These are phyloP conservation scores for Discostella stelligera DNA, from an alignment of 352 stramenopile species.

Conservation along the genomic window DNA sequence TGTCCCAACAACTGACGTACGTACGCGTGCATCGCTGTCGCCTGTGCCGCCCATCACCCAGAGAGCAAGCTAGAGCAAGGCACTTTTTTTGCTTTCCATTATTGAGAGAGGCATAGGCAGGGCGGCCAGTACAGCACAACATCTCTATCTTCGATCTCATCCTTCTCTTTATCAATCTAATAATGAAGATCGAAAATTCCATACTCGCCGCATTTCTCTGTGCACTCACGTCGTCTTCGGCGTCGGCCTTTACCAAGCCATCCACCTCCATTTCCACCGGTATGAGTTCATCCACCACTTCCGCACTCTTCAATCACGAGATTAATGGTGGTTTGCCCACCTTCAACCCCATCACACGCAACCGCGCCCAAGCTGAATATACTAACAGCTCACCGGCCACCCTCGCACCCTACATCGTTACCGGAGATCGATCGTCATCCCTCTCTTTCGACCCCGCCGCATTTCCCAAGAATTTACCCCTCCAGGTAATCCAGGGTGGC, in stretches of 20 bases:
- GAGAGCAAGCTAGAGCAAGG: too few species aligned
- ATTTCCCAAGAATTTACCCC: conserved; percentile 58
- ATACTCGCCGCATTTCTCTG: conserved; percentile 8
- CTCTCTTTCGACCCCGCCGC: conserved; percentile 38
- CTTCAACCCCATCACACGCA: conserved; percentile 28
- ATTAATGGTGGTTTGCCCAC: conserved; percentile 38
- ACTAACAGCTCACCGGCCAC: conserved; percentile 20
- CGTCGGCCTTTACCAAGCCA: neutral
- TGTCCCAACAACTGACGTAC: too few species aligned
- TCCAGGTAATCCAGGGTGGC: conserved; percentile 61
- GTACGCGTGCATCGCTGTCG: too few species aligned
- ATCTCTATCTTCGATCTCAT: too few species aligned
- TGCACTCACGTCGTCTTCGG: neutral
- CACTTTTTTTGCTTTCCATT: too few species aligned
- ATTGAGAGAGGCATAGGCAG: too few species aligned
- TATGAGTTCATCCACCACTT: conserved; percentile 11
- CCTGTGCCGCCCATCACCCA: too few species aligned
- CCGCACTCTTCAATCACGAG: conserved; percentile 11
- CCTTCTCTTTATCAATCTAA: neutral
- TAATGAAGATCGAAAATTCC: conserved; percentile 6
- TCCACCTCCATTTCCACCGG: conserved; percentile 3
- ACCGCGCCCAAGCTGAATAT: conserved; percentile 33
- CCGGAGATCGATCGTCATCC: conserved; percentile 22
- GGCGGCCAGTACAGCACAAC: too few species aligned
- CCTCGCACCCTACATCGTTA: conserved; percentile 35